Percentiles rank a stretch among this genome's conserved stretches.
phyloP scores from a whole-genome alignment of 495 filamentous ascomycete genomes.

The Cercophora newfieldiana region DNA sequence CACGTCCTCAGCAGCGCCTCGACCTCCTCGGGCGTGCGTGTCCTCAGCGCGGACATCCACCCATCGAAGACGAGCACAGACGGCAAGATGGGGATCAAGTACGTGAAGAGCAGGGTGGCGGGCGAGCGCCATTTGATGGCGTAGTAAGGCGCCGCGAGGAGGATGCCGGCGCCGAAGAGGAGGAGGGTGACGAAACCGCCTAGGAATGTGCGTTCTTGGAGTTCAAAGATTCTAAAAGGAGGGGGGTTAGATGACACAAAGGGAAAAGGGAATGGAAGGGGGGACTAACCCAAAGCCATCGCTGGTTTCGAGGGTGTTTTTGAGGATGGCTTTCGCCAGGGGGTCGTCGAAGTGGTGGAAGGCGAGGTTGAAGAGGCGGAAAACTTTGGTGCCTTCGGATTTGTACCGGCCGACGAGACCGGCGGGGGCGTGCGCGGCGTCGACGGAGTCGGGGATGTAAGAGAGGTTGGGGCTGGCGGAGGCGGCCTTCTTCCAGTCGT shows the following conservation, averaged over 20 bases:
- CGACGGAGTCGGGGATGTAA: conserved; percentile 58
- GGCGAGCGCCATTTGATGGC: conserved; percentile 56
- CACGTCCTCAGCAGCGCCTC: conserved; percentile 54
- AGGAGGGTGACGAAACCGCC: conserved; percentile 56
- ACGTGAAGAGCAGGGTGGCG: conserved; percentile 62
- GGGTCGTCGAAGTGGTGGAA: conserved; percentile 77
- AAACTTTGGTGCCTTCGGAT: conserved; percentile 48
- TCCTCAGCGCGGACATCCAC: conserved; percentile 61
- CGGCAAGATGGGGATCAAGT: conserved; percentile 63
- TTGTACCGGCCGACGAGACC: conserved; percentile 42
- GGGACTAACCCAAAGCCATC: conserved; percentile 61
- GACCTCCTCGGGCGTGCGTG: conserved; percentile 64
- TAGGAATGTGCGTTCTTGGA: conserved; percentile 59
- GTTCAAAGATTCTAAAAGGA: conserved; percentile 69
- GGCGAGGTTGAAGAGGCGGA: conserved; percentile 69
- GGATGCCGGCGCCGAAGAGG: conserved; percentile 54
- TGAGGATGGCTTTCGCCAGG: conserved; percentile 57
- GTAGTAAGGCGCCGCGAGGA: conserved; percentile 58
- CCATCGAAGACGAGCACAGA: conserved; percentile 68
- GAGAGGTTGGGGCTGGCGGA: conserved; percentile 50
- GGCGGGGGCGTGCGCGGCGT: conserved; percentile 58
- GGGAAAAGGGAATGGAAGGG: conserved; percentile 7
- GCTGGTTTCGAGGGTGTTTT: conserved; percentile 60
- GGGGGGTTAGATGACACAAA: background rate
- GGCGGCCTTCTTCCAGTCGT: conserved; percentile 58